Percentiles rank a stretch among this genome's conserved stretches.
phyloP scores from a whole-genome alignment of 805 yeast genomes.

The Myxozyma kluyveri region DNA sequence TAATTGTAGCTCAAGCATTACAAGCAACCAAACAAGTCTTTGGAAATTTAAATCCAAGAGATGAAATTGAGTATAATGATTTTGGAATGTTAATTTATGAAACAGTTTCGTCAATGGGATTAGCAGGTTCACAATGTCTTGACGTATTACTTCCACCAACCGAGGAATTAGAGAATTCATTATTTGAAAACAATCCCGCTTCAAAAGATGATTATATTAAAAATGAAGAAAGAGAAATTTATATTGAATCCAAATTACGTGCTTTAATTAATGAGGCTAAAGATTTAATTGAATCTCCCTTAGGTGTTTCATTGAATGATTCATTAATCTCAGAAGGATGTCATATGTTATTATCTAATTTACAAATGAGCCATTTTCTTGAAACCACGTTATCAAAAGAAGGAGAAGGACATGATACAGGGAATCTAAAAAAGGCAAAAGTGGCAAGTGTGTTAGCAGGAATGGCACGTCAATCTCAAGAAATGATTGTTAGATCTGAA shows the following conservation, averaged over 20 bases:
- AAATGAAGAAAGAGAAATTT: neutral
- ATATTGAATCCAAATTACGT: constrained; percentile 32
- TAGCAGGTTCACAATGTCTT: neutral
- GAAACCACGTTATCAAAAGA: neutral
- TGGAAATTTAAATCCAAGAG: constrained; percentile 31
- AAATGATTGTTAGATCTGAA: constrained; percentile 46
- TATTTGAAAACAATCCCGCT: constrained; percentile 16
- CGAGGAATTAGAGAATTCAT: constrained; percentile 27
- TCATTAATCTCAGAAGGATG: constrained; percentile 46
- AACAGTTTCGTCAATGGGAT: constrained; percentile 37
- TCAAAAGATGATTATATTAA: constrained; percentile 1
- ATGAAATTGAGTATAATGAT: neutral
- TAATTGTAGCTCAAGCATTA: constrained; percentile 54
- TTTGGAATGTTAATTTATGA: neutral
- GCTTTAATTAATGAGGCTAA: constrained; percentile 46
- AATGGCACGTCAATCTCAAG: constrained; percentile 61
- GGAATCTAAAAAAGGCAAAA: constrained; percentile 42
- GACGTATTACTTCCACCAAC: constrained; percentile 21
- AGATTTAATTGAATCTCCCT: constrained; percentile 44
- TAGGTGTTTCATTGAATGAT: constrained; percentile 41
- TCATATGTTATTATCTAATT: constrained; percentile 46
- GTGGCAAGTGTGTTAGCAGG: constrained; percentile 71
- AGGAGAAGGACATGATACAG: constrained; percentile 39
- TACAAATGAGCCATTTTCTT: constrained; percentile 25
- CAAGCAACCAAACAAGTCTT: constrained; percentile 59